Evolutionary conservation across 2,329 filamentous ascomycete genomes (phyloP).

Genomic region (Trichoderma koningiopsis): DNA sequence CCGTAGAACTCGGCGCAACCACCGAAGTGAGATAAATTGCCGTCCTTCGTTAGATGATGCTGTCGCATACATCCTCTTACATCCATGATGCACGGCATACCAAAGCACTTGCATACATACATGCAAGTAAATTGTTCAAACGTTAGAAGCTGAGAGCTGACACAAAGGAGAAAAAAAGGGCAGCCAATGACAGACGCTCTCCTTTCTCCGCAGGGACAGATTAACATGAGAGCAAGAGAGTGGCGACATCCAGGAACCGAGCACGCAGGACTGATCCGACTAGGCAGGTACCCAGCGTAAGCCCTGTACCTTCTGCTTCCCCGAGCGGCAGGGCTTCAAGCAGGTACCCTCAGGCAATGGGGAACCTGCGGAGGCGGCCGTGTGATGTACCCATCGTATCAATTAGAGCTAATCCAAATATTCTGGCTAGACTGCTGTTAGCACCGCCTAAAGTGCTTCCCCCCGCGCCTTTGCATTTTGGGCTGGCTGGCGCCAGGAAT

Average conservation of each 20-base stretch:
- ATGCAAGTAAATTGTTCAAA: not conserved
- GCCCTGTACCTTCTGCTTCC: not conserved
- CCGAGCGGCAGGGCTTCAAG: not conserved
- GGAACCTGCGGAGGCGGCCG: not conserved
- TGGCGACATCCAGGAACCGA: conserved; percentile 21
- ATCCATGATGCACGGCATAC: not conserved
- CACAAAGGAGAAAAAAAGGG: not conserved
- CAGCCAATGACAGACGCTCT: conserved; percentile 4
- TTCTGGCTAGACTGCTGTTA: conserved; percentile 9
- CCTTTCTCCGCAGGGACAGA: not conserved
- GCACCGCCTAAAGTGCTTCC: conserved; percentile 18
- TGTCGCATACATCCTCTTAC: not conserved
- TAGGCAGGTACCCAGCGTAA: conserved; percentile 13
- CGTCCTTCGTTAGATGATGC: not conserved
- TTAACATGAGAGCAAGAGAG: conserved; percentile 7
- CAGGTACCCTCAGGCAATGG: conserved; percentile 5
- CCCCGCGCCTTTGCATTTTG: conserved; percentile 14
- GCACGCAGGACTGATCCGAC: conserved; percentile 17
- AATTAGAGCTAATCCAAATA: not conserved
- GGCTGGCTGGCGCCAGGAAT: conserved; percentile 6
- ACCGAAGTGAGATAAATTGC: not conserved
- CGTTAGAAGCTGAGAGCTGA: not conserved
- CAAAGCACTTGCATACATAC: not conserved
- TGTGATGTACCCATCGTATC: not conserved
- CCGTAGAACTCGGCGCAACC: not conserved